Evolutionary conservation across 2,329 filamentous ascomycete species (phyloP), one percentile per base, ranked within the genome.

Genomic region (Cladosporium phlei): DNA sequence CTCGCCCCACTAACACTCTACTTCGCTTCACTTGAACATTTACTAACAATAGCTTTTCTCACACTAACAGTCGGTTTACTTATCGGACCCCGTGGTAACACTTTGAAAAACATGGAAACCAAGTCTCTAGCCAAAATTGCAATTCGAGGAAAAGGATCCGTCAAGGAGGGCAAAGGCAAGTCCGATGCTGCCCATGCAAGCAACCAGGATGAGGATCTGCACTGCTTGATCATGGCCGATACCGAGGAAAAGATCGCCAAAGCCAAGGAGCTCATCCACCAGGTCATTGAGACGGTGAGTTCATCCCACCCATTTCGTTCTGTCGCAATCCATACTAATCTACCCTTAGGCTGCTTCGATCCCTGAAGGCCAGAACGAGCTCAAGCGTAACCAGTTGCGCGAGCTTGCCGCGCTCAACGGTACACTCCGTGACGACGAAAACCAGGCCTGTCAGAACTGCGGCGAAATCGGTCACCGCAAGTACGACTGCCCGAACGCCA

Each of bases 241-340:
- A 97, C 91, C 28, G 94, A 98, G 74, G 93, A 98, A 54, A 98
- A 98, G 75, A 90, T 98, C 66, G 95, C 95, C 76, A 98, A 97
- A 72, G 93, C 93, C 56, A 98, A 97, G 77, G 89, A 95, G 71
- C 73, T 97, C 52, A 95, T 98, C 54, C 91, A 98, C 71, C 96
- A 97, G 58, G 86, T 98, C 63, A 97, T 98, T 65, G 93, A 98
- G 71, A 98, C 93, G 50, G 91, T 94, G 77, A 74, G 85, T 79
- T 34, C 10, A 16, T 14, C 22, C 16, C 29, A 2, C 21, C 16
- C 11, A n/a, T n/a, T 11, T 2, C 24, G 14, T 14, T 24, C 46
- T 20, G 10, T 21, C 14, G n/a, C 25, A 11, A 7, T 21, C 19
- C n/a, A 6, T 17, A 40, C 19, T 51, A 48, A 54, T 11, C 12